Conservation (phyloP, 768 basidiomycete species). For the Rhizopogon roseolus region DNA sequence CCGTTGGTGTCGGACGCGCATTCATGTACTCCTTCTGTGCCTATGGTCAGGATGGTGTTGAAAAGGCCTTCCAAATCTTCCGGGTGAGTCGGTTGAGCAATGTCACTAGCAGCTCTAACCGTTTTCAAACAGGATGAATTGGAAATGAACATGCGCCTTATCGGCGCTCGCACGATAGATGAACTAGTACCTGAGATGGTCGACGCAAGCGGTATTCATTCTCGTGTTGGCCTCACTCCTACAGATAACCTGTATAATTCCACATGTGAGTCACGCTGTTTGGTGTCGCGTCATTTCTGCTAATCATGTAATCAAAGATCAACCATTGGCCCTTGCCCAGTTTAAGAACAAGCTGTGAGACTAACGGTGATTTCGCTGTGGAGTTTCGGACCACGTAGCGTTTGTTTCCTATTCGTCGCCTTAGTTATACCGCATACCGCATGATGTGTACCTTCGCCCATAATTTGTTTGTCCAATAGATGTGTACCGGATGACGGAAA, state of each 20-base stretch:
- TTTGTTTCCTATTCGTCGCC: neutral
- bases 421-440: neutral
- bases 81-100: conserved; percentile 37
- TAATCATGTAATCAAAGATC: conserved; percentile 14
- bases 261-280: conserved; percentile 62
- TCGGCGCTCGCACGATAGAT: conserved; percentile 77
- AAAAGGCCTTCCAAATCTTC: conserved; percentile 75
- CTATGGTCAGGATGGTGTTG: conserved; percentile 86
- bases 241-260: conserved; percentile 68
- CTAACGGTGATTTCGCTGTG: neutral
- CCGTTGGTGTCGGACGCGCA: conserved; percentile 82
- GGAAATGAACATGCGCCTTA: conserved; percentile 93
- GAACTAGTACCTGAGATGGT: conserved; percentile 90
- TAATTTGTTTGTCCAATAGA: neutral
- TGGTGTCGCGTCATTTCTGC: neutral
- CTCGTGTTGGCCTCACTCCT: conserved; percentile 66
- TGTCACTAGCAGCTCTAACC: neutral
- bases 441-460: neutral
- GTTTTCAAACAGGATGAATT: conserved; percentile 74
- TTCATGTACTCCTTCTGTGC: conserved; percentile 87
- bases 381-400: too few species aligned
- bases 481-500: too few species aligned
- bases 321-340: conserved; percentile 26
- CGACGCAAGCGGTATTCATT: conserved; percentile 64
- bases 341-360: conserved; percentile 12